Conservation (phyloP, 805 yeast genomes). For the Starmerella davenportii region DNA sequence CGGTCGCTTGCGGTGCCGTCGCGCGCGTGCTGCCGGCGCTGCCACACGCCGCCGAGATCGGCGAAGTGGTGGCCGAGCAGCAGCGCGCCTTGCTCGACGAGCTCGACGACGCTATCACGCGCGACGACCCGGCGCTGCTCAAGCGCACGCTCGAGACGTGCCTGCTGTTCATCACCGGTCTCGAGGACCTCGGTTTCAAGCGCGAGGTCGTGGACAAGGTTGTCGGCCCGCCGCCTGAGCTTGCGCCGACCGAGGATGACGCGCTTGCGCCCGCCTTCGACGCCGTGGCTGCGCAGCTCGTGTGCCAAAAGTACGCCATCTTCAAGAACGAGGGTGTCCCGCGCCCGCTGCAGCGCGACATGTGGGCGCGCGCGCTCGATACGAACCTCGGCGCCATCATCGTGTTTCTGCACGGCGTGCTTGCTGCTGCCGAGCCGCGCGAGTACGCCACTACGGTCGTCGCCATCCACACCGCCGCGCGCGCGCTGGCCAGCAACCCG, state of each 20-base stretch:
- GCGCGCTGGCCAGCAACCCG: slow-evolving; percentile 1
- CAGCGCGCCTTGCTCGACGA: neutral
- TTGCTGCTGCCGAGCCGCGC: slow-evolving; percentile 4
- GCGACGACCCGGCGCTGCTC: neutral
- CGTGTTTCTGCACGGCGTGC: slow-evolving; percentile 1
- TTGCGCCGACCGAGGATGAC: too few relatives aligned
- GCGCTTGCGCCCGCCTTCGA: neutral
- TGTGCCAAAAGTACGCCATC: neutral
- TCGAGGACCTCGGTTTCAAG: neutral
- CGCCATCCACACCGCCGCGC: slow-evolving; percentile 1
- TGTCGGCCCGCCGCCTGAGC: too few relatives aligned
- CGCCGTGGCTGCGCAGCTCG: neutral
- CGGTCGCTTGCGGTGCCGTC: neutral
- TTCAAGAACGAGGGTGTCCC: neutral
- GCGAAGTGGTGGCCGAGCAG: neutral
- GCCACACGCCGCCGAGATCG: neutral
- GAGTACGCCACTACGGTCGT: slow-evolving; percentile 10
- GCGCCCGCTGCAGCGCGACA: neutral
- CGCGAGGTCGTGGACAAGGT: neutral
- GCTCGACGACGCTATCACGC: neutral
- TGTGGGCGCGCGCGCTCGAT: slow-evolving; percentile 1
- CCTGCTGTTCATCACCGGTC: neutral
- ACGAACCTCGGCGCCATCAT: slow-evolving; percentile 1
- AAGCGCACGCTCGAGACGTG: neutral
- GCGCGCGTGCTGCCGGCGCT: neutral